Base-by-base conservation (phyloP, 2,329 filamentous ascomycete species). In the Xylogone sp. region DNA sequence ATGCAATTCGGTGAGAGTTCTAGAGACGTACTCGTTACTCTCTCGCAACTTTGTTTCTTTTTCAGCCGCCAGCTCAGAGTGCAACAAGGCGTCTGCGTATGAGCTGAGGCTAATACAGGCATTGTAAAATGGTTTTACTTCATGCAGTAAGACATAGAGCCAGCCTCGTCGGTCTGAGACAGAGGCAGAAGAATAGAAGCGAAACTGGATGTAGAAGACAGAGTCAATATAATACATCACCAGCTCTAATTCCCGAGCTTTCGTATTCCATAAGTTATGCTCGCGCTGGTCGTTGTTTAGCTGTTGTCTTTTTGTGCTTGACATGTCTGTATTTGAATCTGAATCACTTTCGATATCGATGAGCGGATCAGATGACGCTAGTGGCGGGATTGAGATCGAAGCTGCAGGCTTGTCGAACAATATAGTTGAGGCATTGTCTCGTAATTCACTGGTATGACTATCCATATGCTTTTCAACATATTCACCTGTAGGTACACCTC, bases 111-210 rank as follows among this genome's bases (percentile, higher is more conserved):
- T 13, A 10, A 53, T 19, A 20, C 43, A 42, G 3, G 46, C 16
- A 22, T 53, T 46, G 24, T 49, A 53, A 16, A 53, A 22, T 7
- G 47, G 42, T 16, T 49, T 49, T n/a, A n/a, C n/a, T 21, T 34
- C 20, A 3, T 22, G 31, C 7, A 48, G 42, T 19, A 48, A 39
- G 6, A 20, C 39, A 13, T 42, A 21, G 7, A 48, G 16, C 46
- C 46, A 48, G 18, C 46, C 46, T 3, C 46, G 46, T 22, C 46
- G 29, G 13, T 20, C 42, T 21, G 21, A 10, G 16, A 31, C 46
- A 16, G 42, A 42, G 13, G 29, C 22, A 21, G 24, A 20, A 13
- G 29, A 42, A 24, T 48, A 21, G 29, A 48, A 42, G 16, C 42
- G 39, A 20, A 48, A 48, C 24, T 48, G 46, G 29, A 42, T 42